Base-by-base conservation (phyloP, 2,329 filamentous ascomycete genomes). In the Curvularia lunata region DNA sequence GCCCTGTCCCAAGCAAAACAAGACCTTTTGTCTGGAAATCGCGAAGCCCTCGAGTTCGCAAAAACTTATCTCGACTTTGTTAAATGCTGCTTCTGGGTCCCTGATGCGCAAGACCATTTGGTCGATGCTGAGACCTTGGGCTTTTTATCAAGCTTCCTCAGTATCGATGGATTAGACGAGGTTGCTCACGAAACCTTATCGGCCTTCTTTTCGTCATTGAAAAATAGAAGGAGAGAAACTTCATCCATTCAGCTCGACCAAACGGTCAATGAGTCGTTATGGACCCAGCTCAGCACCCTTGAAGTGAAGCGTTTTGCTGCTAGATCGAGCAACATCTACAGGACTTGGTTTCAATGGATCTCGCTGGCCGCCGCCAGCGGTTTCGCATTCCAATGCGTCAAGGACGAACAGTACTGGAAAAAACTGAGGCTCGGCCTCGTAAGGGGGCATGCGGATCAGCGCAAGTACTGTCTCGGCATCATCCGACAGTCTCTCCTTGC, bases 391-490 rank as follows among this genome's bases (percentile, higher is more conserved):
- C 47, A 67, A n/a, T 70, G 64, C 5, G 23, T 78, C 3, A 57
- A 68, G 16, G 54, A 71, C 6, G 67, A 72, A 23, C 27, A 67
- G 1, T 82, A 82, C 54, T 82, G 80, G 80, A 52, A 62, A 3
- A 64, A 68, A 18, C 54, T 82, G 1, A 72, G 74, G 16, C 49
- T 59, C 5, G 80, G 79, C 1, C 66, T 82, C 10, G 63, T 77
- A n/a, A 59, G 67, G 19, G 80, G 80, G 7, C 78, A 79, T 54
- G 73, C 73, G 5, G 81, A 83, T 62, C 75, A 80, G 53, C 76
- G 79, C 12, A 82, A 82, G 54, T 77, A 77, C 52, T 79, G 78
- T 60, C 75, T 83, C 5, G 77, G 75, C 2, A 81, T 82, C 16
- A 67, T 82, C 45, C 73, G 72, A 27, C 73, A 72, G 13, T 81